Evolutionary conservation across 352 stramenopile species (phyloP), one percentile per base, ranked within the genome.

Genomic region (Phytophthora tubulina): DNA sequence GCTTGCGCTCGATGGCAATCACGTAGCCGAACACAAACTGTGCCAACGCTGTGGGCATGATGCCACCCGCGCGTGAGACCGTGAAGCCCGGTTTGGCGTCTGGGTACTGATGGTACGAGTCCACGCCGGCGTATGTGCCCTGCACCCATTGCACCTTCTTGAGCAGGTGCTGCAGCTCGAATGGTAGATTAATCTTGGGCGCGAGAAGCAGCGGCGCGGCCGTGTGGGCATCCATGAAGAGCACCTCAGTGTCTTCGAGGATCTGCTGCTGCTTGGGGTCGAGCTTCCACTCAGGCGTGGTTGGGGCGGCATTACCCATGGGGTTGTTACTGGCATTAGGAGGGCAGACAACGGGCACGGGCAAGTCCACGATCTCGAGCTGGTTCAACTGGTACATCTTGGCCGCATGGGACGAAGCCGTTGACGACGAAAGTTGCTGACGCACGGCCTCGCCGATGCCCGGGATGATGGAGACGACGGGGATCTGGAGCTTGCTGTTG

Each of bases 111-210:
- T 76, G 70, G 60, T 85, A 83, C 27, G 74, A 70, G 48, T 89
- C 82, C 4, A 89, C 73, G 15, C 82, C 82, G 10, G 82, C 82
- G 56, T 85, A 89, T 0, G 80, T 89, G 35, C 75, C 76, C 50
- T 89, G 82, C 5, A 89, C 73, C 82, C 82, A 89, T 38, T 77
- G 50, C 14, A 89, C 70, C 21, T 86, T 83, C 31, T 70, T 69
- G 63, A 88, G 63, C 7, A 88, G 31, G 39, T 85, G 78, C 30
- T 85, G 75, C 45, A 80, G 55, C 6, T 82, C 64, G 31, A 72
- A 53, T 14, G 70, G 67, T 33, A 86, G 54, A 39, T 82, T 82
- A 1, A 27, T 72, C 48, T 81, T 75, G 39, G 72, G 55, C 14
- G 65, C 70, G 30, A 85, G 72, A 21, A 90, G 56, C 33, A 85